These are phyloP conservation scores for Clitopilus hobsonii DNA, from an alignment of 768 basidiomycete species.

Conservation along the genomic window DNA sequence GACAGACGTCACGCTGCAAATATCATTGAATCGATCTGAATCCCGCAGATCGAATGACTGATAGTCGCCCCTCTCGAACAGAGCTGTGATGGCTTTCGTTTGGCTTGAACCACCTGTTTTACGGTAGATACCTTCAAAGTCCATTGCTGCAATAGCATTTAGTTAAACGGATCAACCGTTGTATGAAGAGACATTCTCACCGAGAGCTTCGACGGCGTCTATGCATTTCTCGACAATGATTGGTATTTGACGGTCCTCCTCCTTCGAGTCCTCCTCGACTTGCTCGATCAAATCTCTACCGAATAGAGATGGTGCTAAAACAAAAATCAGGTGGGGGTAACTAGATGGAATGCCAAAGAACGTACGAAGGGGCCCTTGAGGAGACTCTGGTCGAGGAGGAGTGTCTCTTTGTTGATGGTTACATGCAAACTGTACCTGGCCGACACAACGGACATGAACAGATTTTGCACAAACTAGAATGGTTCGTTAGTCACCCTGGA, in stretches of 20 bases:
- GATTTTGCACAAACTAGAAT: conserved; percentile 73
- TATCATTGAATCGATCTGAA: conserved; percentile 90
- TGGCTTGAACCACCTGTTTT: conserved; percentile 94
- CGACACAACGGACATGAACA: conserved; percentile 83
- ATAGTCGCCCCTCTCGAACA: conserved; percentile 94
- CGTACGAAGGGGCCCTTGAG: conserved; percentile 34
- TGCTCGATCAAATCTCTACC: conserved; percentile 87
- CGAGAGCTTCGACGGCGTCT: conserved; percentile 82
- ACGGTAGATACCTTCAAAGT: conserved; percentile 97
- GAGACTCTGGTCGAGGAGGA: conserved; percentile 26
- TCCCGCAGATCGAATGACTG: conserved; percentile 84
- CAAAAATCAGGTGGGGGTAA: conserved; percentile 6
- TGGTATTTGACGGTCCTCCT: conserved; percentile 65
- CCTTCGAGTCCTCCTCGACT: conserved; percentile 59
- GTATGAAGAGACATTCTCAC: conserved; percentile 37
- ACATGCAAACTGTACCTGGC: conserved; percentile 64
- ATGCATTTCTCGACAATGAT: conserved; percentile 95
- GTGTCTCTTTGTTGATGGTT: conserved; percentile 42
- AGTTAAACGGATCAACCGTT: not conserved
- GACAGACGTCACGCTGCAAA: conserved; percentile 94
- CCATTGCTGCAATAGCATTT: conserved; percentile 54
- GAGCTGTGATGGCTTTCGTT: conserved; percentile 87
- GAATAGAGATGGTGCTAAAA: conserved; percentile 82
- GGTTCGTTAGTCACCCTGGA: not conserved
- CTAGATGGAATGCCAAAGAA: conserved; percentile 8